Percentiles rank a stretch among this genome's conserved stretches.
Conservation (phyloP, 2,329 filamentous ascomycete genomes). For the Microcyclospora tardicrescens region DNA sequence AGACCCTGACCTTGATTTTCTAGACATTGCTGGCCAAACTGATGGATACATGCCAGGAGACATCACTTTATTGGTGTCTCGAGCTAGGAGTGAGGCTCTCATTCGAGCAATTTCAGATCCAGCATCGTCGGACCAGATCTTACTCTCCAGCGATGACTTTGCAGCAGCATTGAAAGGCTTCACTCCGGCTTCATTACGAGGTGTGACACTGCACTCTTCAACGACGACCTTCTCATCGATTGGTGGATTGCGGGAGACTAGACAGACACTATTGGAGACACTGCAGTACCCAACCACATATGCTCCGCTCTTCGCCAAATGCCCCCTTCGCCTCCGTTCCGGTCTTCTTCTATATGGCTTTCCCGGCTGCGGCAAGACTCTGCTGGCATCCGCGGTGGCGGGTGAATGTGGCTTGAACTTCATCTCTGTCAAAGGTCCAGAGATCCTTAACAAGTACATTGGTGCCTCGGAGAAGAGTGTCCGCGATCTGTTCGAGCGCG, state of each 20-base stretch:
- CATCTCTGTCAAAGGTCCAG: constrained; percentile 94
- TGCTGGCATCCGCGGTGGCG: constrained; percentile 91
- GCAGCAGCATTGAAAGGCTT: constrained; percentile 77
- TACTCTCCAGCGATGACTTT: constrained; percentile 64
- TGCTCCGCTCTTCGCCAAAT: constrained; percentile 92
- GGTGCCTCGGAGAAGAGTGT: constrained; percentile 95
- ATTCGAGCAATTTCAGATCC: constrained; percentile 57
- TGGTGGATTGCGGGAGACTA: constrained; percentile 72
- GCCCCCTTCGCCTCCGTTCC: constrained; percentile 84
- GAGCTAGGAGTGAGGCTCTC: constrained; percentile 82
- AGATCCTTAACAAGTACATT: constrained; percentile 98
- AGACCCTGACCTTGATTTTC: constrained; percentile 68
- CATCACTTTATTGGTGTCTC: constrained; percentile 68
- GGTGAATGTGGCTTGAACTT: constrained; percentile 97
- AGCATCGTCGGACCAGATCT: constrained; percentile 40
- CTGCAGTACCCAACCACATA: constrained; percentile 96
- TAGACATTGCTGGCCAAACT: constrained; percentile 84
- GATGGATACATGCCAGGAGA: constrained; percentile 98
- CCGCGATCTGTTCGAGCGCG: constrained; percentile 85
- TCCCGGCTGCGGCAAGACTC: constrained; percentile 90
- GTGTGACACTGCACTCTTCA: constrained; percentile 85
- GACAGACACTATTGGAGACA: constrained; percentile 85
- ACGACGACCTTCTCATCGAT: constrained; percentile 88
- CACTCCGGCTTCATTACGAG: constrained; percentile 84
- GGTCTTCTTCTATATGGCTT: constrained; percentile 88